Conservation (phyloP, 441 rosid genomes). For the Oxalis stricta region DNA sequence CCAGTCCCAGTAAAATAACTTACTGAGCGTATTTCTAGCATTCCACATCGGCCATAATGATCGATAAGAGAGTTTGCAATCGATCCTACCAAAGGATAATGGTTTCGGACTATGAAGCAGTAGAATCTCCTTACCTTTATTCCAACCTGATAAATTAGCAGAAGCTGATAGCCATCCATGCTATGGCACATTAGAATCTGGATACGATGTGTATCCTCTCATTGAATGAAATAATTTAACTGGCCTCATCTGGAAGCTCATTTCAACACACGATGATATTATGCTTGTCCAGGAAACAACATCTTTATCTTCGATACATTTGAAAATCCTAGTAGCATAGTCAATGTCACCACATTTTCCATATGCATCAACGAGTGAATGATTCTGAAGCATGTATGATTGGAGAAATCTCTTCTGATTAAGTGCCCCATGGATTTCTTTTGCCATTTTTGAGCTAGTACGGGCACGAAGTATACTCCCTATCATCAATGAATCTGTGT, state of each 20-base stretch:
- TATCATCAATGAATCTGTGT: constrained; percentile 53
- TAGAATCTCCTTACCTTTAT: constrained; percentile 76
- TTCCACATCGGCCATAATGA: constrained; percentile 82
- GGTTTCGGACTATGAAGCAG: constrained; percentile 40
- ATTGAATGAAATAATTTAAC: constrained; percentile 34
- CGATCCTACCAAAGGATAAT: constrained; percentile 42
- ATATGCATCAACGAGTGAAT: constrained; percentile 42
- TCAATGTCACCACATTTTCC: constrained; percentile 43
- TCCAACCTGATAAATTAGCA: constrained; percentile 46
- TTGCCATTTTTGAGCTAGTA: constrained; percentile 34
- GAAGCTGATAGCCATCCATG: constrained; percentile 52
- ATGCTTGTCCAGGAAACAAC: constrained; percentile 88
- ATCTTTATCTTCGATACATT: constrained; percentile 39
- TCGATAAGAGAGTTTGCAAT: constrained; percentile 53
- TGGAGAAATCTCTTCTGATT: constrained; percentile 42
- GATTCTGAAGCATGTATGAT: constrained; percentile 50
- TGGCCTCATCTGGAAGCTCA: constrained; percentile 50
- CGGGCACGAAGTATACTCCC: constrained; percentile 64
- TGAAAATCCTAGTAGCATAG: constrained; percentile 44
- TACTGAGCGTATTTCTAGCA: constrained; percentile 36
- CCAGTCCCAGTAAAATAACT: constrained; percentile 30
- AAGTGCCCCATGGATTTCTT: constrained; percentile 59
- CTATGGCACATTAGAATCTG: constrained; percentile 51
- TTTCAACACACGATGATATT: constrained; percentile 53
- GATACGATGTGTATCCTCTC: constrained; percentile 35